A percentile compares a stretch with the other conserved stretches of the same genome.
These are phyloP conservation scores for Leccinum subgranulosum DNA, from an alignment of 768 basidiomycete species.

Conservation along the genomic window DNA sequence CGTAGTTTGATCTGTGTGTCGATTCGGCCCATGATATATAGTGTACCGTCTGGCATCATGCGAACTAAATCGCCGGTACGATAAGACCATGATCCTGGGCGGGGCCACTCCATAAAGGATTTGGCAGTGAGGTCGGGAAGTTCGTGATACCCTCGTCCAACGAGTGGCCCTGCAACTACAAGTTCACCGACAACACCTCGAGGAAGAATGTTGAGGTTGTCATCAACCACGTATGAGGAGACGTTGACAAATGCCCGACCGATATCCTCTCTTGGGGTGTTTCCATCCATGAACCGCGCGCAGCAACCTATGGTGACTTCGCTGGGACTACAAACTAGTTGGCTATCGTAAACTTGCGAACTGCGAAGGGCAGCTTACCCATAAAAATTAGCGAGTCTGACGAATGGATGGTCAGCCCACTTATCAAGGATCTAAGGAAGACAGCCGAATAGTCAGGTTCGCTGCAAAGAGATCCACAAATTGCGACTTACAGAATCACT, in stretches of 20 bases:
- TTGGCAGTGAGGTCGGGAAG: slow-evolving; percentile 43
- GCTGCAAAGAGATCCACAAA: neutral
- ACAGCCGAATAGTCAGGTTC: neutral
- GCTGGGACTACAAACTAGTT: slow-evolving; percentile 35
- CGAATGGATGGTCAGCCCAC: slow-evolving; percentile 44
- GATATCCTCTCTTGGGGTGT: slow-evolving; percentile 42
- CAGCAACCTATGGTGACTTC: slow-evolving; percentile 54
- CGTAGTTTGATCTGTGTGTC: slow-evolving; percentile 52
- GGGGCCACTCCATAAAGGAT: slow-evolving; percentile 45
- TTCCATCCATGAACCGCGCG: slow-evolving; percentile 40
- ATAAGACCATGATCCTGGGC: slow-evolving; percentile 40
- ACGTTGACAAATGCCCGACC: slow-evolving; percentile 39
- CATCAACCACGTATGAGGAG: slow-evolving; percentile 41
- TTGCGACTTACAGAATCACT: slow-evolving; percentile 41
- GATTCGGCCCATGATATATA: slow-evolving; percentile 50
- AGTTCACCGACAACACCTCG: slow-evolving; percentile 47
- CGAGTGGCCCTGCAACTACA: slow-evolving; percentile 47
- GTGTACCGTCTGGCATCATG: slow-evolving; percentile 47
- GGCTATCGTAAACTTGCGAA: neutral
- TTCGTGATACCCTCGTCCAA: slow-evolving; percentile 49
- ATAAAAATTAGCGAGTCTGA: slow-evolving; percentile 49
- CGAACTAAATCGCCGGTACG: slow-evolving; percentile 49
- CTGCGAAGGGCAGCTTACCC: slow-evolving; percentile 27
- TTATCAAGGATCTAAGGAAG: slow-evolving; percentile 38
- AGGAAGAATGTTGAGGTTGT: slow-evolving; percentile 40